A percentile compares a stretch with the other conserved stretches of the same genome.
Conservation (phyloP, 2,329 filamentous ascomycete species). For the Calonectria henricotiae region DNA sequence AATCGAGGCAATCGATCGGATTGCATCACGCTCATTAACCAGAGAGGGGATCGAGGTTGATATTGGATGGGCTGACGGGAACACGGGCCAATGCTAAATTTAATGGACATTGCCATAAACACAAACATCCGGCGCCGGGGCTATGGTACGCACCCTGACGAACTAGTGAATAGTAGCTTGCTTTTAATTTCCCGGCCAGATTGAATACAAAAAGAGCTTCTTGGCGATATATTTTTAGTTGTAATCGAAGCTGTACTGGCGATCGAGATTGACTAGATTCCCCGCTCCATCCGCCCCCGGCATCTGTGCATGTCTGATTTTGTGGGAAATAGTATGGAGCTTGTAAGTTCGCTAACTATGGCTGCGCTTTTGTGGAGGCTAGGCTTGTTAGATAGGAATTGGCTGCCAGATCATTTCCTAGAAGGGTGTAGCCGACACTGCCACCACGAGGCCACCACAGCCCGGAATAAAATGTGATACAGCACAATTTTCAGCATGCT, state of each 20-base stretch:
- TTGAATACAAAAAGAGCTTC: background rate
- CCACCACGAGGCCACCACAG: background rate
- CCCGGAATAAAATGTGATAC: background rate
- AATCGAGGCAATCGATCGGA: background rate
- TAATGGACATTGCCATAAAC: background rate
- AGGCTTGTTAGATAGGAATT: background rate
- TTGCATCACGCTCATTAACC: background rate
- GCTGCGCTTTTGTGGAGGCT: background rate
- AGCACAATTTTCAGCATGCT: too few relatives aligned
- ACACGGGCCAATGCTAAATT: slow-evolving; percentile 15
- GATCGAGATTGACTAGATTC: slow-evolving; percentile 8
- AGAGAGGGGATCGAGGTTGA: background rate
- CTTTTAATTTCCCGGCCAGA: slow-evolving; percentile 4
- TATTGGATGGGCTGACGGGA: background rate
- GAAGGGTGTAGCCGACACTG: background rate
- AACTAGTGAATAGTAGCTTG: slow-evolving; percentile 1
- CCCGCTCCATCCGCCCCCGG: slow-evolving; percentile 1
- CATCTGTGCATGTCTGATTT: slow-evolving; percentile 5
- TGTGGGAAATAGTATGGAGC: background rate
- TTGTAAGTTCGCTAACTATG: background rate
- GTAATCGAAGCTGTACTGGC: background rate
- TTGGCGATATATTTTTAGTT: slow-evolving; percentile 1
- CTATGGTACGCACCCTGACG: background rate
- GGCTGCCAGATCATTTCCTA: slow-evolving; percentile 3
- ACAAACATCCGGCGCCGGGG: background rate